Base-by-base conservation (phyloP, 441 rosid species). In the Metrosideros polymorpha region DNA sequence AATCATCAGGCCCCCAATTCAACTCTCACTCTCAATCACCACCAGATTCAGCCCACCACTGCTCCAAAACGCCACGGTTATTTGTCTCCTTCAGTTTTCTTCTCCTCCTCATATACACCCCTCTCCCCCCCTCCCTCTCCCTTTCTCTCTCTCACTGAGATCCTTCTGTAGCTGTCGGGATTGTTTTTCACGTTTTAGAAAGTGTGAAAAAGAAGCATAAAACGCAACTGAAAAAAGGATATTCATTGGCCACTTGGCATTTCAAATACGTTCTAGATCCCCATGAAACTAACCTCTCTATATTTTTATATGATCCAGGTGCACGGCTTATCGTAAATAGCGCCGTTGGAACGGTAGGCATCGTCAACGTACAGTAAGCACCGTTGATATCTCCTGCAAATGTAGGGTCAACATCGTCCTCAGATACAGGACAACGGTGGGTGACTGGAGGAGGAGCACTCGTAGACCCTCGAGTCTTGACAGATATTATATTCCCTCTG, bases 1-100 rank as follows among this genome's bases (percentile, higher is more conserved):
- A 90, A 91, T 79, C 98, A 96, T 94, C 85, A 84, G 85, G 66
- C 50, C 82, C n/a, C n/a, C 84, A 49, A 82, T 82, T 49, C 8
- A 27, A 27, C 79, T 71, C 47, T 39, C 79, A 12, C 79, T 71
- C 79, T 22, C 47, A 1, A 10, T 71, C 79, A 71, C 79, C 47
- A 9, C 79, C 47, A 22, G 1, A 19, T 42, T 42, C 79, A 39
- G 79, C 61, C 4, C 15, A 19, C 61, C 14, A 2, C 59, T 12
- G 17, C 63, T 56, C 30, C 30, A 56, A 56, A 27, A 56, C 30
- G 63, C 63, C 63, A 56, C 63, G 27, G 12, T 27, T 56, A n/a
- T 27, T 6, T 13, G 47, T 71, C 47, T 10, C 79, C n/a, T 71
- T 22, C 79, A 5, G n/a, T 71, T 39, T 5, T 10, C 47, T 71